Base-by-base conservation (phyloP, 805 yeast species). In the Saccharomycopsis oosterbeekiorum region DNA sequence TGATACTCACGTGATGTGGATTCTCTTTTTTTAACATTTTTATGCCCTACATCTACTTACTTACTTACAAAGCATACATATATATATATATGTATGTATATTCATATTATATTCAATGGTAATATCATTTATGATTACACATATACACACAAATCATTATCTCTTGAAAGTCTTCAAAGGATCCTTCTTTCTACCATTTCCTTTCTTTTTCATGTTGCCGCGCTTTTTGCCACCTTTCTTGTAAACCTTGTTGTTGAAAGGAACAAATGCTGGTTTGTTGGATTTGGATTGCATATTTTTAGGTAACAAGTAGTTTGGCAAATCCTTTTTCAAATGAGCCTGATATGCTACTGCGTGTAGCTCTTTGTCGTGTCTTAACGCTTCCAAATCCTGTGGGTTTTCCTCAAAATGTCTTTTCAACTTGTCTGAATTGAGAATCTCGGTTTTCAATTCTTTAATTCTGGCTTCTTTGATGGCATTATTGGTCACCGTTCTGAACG, bases 321-420 rank as follows among this genome's bases (percentile, higher is more conserved):
- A 93, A 4, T 24, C 36, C 71, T 96, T 82, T 71, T 89, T 92
- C 75, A 94, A 78, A 70, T 94, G 97, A 39, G 82, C 76, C 71
- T 92, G 97, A 5, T 84, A 81, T 72, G 96, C 83, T 1, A 92
- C 78, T 10, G 93, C 85, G 69, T 92, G 96, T 62, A 89, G 72
- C 66, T 88, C 96, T 68, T 86, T 88, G 71, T 94, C 99, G 70
- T 94, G 99, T 70, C 97, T 86, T 70, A 94, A 81, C 59, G 88
- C 84, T 21, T 84, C 84, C 68, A 94, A 80, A 74, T 94, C 99
- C 70, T 89, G 96, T 8, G 99, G 99, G 70, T 94, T 94, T 70
- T 94, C 98, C 73, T 93, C 97, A 71, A 94, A 94, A 74, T 90
- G 96, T 70, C 97, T 82, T 74, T 91, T 90, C 71, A 94, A 80